Evolutionary conservation across 2,329 filamentous ascomycete species (phyloP), one percentile per base, ranked within the genome.

Genomic region (Karstenula rhodostoma): DNA sequence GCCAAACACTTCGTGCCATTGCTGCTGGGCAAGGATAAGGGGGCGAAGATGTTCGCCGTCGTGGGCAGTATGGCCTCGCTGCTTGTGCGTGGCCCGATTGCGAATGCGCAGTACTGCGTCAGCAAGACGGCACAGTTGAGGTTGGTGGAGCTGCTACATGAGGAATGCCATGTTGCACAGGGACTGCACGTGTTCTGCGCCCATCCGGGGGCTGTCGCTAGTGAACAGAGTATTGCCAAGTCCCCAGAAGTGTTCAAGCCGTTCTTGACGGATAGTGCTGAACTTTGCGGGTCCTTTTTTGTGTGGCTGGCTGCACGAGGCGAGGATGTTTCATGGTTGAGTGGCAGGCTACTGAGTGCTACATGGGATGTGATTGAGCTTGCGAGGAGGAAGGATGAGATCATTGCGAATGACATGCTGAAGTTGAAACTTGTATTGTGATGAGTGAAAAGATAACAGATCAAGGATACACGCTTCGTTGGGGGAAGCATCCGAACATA

Each of bases 1-100:
- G 73, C 74, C 10, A 76, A 79, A 33, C 68, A 77, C 55, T 73
- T 80, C 17, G 60, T 80, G 6, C 72, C 73, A 1, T 44, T 75
- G 17, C 53, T 76, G 13, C 59, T 57, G 10, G 61, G 61, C 33
- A 67, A 66, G 33, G 47, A 64, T 17, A 37, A 12, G 17, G 67
- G 67, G 2, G 55, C 60, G 19, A 73, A 67, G 55, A 66, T 51
- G 9, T 73, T 76, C 52, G 66, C 75, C 23, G 69, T 62, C 1
- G 67, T 75, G 2, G 63, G 65, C 1, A 70, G 66, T 3, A 79
- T 76, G 59, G 74, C 73, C 22, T 72, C 66, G 5, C 76, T 69
- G 10, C 78, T 80, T 4, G 70, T 77, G 2, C 67, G 70, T 7
- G 32, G 32, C 2, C 32, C 32, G 32, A 77, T 80, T 50, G 80